phyloP scores from a whole-genome alignment of 2,329 filamentous ascomycete genomes.

The Fusarium fracticaudum region DNA sequence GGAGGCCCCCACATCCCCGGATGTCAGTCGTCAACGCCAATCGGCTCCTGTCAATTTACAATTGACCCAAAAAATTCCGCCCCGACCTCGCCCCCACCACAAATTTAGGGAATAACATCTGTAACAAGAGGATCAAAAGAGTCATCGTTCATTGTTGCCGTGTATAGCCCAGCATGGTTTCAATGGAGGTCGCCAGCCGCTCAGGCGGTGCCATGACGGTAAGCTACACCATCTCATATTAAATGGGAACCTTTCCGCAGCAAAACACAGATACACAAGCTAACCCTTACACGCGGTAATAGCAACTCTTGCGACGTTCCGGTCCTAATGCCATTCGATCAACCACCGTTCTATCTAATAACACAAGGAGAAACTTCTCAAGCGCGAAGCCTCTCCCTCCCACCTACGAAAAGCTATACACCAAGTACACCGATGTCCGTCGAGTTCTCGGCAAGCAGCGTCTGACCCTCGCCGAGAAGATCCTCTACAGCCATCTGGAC shows the following conservation, averaged over 20 bases:
- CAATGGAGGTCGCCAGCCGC: slow-evolving; percentile 61
- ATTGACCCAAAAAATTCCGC: slow-evolving; percentile 45
- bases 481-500: slow-evolving; percentile 94
- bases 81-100: slow-evolving; percentile 44
- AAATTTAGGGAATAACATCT: slow-evolving; percentile 20
- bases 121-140: slow-evolving; percentile 19
- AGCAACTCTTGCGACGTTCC: slow-evolving; percentile 52
- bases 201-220: slow-evolving; percentile 60
- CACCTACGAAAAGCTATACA: slow-evolving; percentile 84
- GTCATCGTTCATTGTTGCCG: slow-evolving; percentile 27
- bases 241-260: slow-evolving; percentile 8
- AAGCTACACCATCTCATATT: slow-evolving; percentile 19
- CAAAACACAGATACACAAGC: neutral
- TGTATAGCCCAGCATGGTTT: slow-evolving; percentile 54
- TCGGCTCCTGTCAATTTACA: slow-evolving; percentile 49
- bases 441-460: slow-evolving; percentile 72
- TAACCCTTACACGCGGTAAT: slow-evolving; percentile 29
- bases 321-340: slow-evolving; percentile 46
- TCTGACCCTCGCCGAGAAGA: slow-evolving; percentile 96
- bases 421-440: slow-evolving; percentile 78
- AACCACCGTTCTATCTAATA: slow-evolving; percentile 39
- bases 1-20: slow-evolving; percentile 40
- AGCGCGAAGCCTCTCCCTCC: slow-evolving; percentile 62
- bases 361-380: slow-evolving; percentile 53
- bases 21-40: slow-evolving; percentile 44